These are phyloP conservation scores for Colletotrichum sp. DNA, from an alignment of 2,329 filamentous ascomycete genomes.

Conservation along the genomic window DNA sequence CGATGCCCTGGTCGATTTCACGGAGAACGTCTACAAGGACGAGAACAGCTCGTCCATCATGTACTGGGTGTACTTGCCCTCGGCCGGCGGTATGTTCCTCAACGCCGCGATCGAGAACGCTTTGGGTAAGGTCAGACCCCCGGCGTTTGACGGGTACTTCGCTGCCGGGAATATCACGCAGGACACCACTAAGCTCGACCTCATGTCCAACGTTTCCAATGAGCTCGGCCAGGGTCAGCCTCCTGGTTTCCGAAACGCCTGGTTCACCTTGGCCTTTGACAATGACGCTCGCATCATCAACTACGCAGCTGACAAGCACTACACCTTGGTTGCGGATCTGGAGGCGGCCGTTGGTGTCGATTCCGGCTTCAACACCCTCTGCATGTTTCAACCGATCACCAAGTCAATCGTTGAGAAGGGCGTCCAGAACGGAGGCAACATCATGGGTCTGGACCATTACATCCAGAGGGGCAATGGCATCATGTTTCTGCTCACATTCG, in stretches of 20 bases:
- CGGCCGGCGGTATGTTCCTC: conserved; percentile 32
- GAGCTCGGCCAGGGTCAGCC: conserved; percentile 35
- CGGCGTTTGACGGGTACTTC: conserved; percentile 35
- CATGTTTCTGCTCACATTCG: conserved; percentile 35
- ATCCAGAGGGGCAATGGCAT: conserved; percentile 31
- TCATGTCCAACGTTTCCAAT: conserved; percentile 31
- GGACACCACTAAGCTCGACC: conserved; percentile 31
- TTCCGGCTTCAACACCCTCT: conserved; percentile 33
- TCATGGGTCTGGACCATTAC: conserved; percentile 36
- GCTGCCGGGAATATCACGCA: conserved; percentile 23
- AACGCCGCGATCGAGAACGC: conserved; percentile 37
- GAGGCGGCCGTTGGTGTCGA: conserved; percentile 26
- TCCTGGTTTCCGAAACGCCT: conserved; percentile 35
- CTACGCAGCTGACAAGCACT: conserved; percentile 35
- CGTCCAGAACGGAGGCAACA: conserved; percentile 35
- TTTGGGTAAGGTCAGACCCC: conserved; percentile 26
- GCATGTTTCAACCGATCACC: conserved; percentile 37
- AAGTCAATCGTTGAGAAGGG: conserved; percentile 33
- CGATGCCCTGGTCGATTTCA: conserved; percentile 37
- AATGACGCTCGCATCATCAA: conserved; percentile 39
- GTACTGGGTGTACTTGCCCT: conserved; percentile 37
- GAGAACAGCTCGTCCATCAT: conserved; percentile 36
- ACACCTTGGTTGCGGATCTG: conserved; percentile 29
- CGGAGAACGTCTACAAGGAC: conserved; percentile 33
- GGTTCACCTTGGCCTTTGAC: conserved; percentile 40